A percentile compares a stretch with the other conserved stretches of the same genome.
phyloP scores from a whole-genome alignment of 176 grass and related monocot species.

The Tillandsia leiboldiana region DNA sequence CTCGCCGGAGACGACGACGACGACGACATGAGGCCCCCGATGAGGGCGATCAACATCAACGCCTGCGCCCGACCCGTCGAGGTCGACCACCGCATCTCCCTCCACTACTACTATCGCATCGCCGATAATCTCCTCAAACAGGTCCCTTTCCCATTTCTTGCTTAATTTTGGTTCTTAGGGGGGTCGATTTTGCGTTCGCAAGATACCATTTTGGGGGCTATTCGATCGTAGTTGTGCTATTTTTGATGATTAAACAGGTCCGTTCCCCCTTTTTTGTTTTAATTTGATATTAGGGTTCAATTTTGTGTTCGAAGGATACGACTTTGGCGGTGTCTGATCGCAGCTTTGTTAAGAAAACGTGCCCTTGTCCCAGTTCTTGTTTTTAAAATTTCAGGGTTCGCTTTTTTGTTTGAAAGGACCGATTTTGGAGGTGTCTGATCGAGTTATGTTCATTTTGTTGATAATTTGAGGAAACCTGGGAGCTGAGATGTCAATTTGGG shows the following conservation, averaged over 20 bases:
- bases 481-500: neutral
- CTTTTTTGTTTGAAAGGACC: too few relatives aligned
- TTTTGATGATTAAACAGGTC: neutral
- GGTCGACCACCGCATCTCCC: constrained; percentile 80
- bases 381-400: too few relatives aligned
- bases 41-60: constrained; percentile 62
- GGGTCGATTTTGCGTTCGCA: neutral
- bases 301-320: neutral
- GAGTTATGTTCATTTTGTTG: too few relatives aligned
- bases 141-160: constrained; percentile 26
- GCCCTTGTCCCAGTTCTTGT: too few relatives aligned
- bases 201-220: neutral
- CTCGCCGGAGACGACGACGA: constrained; percentile 17
- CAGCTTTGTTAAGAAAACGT: too few relatives aligned
- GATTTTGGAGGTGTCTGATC: too few relatives aligned
- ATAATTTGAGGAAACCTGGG: neutral
- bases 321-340: neutral
- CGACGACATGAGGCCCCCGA: constrained; percentile 31
- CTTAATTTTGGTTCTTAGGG: neutral
- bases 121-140: constrained; percentile 77
- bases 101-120: constrained; percentile 92
- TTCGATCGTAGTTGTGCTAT: neutral
- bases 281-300: neutral
- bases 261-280: neutral
- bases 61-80: constrained; percentile 50